Conservation (phyloP, 495 filamentous ascomycete species). For the Coniosporium apollinis region DNA sequence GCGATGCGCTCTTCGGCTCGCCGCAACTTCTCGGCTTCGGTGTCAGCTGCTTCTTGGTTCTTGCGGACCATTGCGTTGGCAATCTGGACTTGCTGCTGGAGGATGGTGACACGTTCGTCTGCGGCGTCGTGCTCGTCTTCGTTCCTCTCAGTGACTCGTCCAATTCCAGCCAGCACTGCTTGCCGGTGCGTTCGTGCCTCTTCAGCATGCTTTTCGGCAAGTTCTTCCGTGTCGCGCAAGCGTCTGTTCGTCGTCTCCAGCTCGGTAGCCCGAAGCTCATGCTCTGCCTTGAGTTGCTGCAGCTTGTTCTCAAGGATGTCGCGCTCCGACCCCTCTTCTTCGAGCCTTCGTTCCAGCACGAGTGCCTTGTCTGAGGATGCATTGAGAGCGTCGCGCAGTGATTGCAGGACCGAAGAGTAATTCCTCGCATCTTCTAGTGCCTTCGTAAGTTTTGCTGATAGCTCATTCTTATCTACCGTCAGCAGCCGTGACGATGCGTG, state of each 20-base stretch:
- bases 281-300: constrained; percentile 60
- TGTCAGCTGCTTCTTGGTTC: constrained; percentile 81
- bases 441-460: constrained; percentile 52
- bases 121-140: constrained; percentile 35
- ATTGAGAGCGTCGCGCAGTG: constrained; percentile 61
- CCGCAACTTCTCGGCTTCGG: constrained; percentile 71
- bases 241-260: constrained; percentile 57
- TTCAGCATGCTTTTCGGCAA: constrained; percentile 71
- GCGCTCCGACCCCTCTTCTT: constrained; percentile 63
- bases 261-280: constrained; percentile 69
- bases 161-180: constrained; percentile 68
- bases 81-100: constrained; percentile 63
- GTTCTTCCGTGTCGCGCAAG: constrained; percentile 72
- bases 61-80: constrained; percentile 67
- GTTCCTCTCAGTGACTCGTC: constrained; percentile 42
- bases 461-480: constrained; percentile 66
- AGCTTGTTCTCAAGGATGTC: constrained; percentile 69
- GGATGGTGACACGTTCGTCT: constrained; percentile 56
- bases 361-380: constrained; percentile 58
- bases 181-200: constrained; percentile 78
- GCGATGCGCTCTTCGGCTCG: constrained; percentile 92
- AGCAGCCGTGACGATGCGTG: constrained; percentile 55
- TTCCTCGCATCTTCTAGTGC: constrained; percentile 48
- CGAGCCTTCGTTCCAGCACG: constrained; percentile 63
- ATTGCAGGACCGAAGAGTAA: constrained; percentile 51